Percentiles rank a stretch among this genome's conserved stretches.
These are phyloP conservation scores for Fusarium annulatum DNA, from an alignment of 2,329 filamentous ascomycete genomes.

Conservation along the genomic window DNA sequence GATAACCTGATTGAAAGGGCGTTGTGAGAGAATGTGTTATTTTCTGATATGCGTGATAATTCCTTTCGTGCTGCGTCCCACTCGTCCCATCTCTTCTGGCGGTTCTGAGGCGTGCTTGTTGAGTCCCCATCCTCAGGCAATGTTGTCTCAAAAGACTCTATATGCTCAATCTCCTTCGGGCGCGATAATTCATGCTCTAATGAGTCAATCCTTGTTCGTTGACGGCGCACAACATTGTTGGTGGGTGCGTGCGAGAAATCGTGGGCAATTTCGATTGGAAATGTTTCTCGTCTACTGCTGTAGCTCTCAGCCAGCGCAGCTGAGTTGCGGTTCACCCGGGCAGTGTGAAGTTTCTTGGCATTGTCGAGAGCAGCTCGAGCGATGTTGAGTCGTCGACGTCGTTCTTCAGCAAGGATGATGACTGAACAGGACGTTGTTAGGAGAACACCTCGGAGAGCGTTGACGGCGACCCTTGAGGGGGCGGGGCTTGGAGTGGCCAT, in stretches of 20 bases:
- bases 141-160: constrained; percentile 17
- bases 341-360: constrained; percentile 61
- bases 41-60: constrained; percentile 36
- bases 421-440: constrained; percentile 69
- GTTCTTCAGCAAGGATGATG: constrained; percentile 66
- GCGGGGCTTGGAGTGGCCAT: constrained; percentile 62
- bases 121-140: neutral
- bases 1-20: constrained; percentile 32
- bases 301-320: constrained; percentile 44
- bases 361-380: constrained; percentile 63
- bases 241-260: constrained; percentile 39
- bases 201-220: constrained; percentile 36
- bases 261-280: constrained; percentile 40
- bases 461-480: constrained; percentile 66
- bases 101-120: constrained; percentile 10
- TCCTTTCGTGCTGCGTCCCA: constrained; percentile 43
- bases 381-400: constrained; percentile 64
- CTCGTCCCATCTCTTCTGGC: constrained; percentile 40
- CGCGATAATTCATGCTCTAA: neutral
- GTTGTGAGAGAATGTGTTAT: constrained; percentile 25
- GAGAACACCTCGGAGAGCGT: constrained; percentile 65
- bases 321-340: constrained; percentile 47
- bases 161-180: constrained; percentile 4
- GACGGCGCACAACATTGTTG: constrained; percentile 46
- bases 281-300: constrained; percentile 38